These are phyloP conservation scores for Linderniella brevidens DNA, from an alignment of 257 asterid species.

Conservation along the genomic window DNA sequence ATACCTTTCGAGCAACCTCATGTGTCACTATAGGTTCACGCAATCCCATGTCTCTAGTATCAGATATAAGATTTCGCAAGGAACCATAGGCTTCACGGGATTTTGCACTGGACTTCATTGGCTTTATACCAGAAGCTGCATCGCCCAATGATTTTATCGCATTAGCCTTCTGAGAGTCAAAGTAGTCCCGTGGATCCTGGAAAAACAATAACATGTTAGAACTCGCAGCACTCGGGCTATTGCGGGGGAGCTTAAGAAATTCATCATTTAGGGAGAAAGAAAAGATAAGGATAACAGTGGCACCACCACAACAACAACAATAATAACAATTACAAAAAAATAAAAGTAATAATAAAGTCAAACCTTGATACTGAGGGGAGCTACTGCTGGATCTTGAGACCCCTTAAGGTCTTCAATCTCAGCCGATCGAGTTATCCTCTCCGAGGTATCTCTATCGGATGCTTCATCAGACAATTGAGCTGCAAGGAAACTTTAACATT, in stretches of 20 bases:
- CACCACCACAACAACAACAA: too few species aligned
- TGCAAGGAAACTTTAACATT: constrained; percentile 18
- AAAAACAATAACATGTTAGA: constrained; percentile 16
- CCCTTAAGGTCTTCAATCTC: constrained; percentile 96
- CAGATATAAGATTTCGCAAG: constrained; percentile 29
- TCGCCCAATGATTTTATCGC: constrained; percentile 66
- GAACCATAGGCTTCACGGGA: constrained; percentile 49
- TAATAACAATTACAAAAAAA: too few species aligned
- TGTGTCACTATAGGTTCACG: constrained; percentile 44
- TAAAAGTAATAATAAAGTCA: neutral
- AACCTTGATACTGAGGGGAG: constrained; percentile 91
- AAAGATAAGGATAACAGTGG: too few species aligned
- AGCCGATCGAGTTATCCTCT: constrained; percentile 48
- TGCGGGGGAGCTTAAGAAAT: neutral
- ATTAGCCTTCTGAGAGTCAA: constrained; percentile 85
- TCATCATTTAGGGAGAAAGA: too few species aligned
- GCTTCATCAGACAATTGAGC: constrained; percentile 54
- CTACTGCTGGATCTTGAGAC: constrained; percentile 73
- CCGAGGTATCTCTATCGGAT: constrained; percentile 36
- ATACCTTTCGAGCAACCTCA: constrained; percentile 77
- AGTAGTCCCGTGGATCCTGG: constrained; percentile 98
- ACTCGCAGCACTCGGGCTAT: constrained; percentile 6
- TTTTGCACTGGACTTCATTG: constrained; percentile 34
- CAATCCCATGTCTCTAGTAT: constrained; percentile 44
- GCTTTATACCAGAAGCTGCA: constrained; percentile 33